Conservation (phyloP, 495 filamentous ascomycete species). For the Talaromyces stipitatus region DNA sequence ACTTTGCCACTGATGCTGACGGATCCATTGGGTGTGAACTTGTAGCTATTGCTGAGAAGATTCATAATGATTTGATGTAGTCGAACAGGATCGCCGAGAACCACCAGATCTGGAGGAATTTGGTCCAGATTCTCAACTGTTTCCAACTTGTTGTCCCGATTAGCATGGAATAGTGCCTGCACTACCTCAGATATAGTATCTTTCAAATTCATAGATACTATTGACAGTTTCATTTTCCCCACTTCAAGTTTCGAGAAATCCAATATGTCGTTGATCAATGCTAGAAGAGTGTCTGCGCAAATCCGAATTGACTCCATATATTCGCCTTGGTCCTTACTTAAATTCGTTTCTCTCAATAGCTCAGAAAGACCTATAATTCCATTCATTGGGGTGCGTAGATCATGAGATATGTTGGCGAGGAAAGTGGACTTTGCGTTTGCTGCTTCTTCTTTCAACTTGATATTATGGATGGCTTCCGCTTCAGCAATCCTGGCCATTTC, state of each 20-base stretch:
- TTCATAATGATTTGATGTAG: constrained; percentile 92
- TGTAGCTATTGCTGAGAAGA: constrained; percentile 85
- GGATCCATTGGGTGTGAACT: constrained; percentile 81
- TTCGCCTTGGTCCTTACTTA: constrained; percentile 76
- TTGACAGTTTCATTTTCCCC: constrained; percentile 90
- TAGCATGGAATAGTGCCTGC: constrained; percentile 78
- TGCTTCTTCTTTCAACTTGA: constrained; percentile 84
- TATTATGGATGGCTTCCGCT: constrained; percentile 74
- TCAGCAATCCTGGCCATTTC: constrained; percentile 77
- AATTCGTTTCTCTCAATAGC: constrained; percentile 65
- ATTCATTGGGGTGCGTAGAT: constrained; percentile 78
- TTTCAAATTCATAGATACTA: constrained; percentile 73
- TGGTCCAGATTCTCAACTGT: constrained; percentile 60
- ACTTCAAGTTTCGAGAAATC: constrained; percentile 93
- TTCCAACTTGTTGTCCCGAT: constrained; percentile 66
- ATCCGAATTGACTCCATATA: constrained; percentile 90
- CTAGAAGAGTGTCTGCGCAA: constrained; percentile 80
- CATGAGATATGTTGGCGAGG: constrained; percentile 86
- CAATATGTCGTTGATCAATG: constrained; percentile 89
- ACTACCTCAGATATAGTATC: constrained; percentile 86
- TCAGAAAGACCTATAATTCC: constrained; percentile 89
- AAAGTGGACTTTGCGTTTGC: constrained; percentile 88
- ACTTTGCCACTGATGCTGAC: constrained; percentile 70
- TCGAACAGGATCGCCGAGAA: constrained; percentile 82
- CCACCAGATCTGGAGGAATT: constrained; percentile 65